Evolutionary conservation across 768 basidiomycete species (phyloP).

Genomic region (Pulveroboletus sp.): DNA sequence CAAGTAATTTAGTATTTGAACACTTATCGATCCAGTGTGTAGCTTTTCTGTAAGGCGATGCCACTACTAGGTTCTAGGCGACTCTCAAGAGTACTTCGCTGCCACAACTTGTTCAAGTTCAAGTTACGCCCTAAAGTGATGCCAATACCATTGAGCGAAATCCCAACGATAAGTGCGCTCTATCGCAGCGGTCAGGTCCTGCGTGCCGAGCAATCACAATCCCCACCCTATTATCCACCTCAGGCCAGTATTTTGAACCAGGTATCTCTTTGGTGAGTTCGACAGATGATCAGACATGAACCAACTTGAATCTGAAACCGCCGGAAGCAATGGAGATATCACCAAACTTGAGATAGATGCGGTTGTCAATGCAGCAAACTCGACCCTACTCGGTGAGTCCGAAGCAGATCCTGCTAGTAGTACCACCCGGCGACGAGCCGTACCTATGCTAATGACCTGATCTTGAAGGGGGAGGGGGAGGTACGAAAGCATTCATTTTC

Average conservation of each 20-base stretch:
- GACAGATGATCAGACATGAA: not conserved
- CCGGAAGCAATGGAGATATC: constrained; percentile 71
- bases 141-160: constrained; percentile 36
- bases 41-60: no score
- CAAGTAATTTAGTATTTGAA: no score
- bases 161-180: constrained; percentile 55
- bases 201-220: constrained; percentile 28
- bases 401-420: not conserved
- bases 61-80: no score
- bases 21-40: no score
- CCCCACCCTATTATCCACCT: constrained; percentile 29
- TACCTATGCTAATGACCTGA: not conserved
- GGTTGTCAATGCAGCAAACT: constrained; percentile 84
- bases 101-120: no score
- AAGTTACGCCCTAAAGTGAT: constrained; percentile 3
- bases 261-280: constrained; percentile 66
- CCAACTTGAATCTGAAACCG: not conserved
- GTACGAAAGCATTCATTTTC: constrained; percentile 35
- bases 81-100: no score
- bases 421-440: not conserved
- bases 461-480: constrained; percentile 71
- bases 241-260: constrained; percentile 44
- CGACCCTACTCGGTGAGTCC: constrained; percentile 59
- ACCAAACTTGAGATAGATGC: constrained; percentile 67
- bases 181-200: constrained; percentile 43